Evolutionary conservation across 2,329 filamentous ascomycete genomes (phyloP), one percentile per base, ranked within the genome.

Genomic region (Fusarium praegraminearum): DNA sequence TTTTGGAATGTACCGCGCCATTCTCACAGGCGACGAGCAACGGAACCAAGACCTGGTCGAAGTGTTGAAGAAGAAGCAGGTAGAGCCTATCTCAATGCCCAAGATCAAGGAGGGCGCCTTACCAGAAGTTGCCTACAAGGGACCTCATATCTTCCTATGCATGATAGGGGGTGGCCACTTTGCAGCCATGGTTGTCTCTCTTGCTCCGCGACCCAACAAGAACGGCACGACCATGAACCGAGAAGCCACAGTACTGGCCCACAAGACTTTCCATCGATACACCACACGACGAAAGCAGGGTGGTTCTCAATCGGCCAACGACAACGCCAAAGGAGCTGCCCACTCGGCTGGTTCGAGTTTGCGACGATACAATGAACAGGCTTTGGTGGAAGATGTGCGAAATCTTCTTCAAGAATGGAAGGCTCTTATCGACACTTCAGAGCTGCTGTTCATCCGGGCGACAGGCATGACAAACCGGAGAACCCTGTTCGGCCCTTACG

Each of bases 91-190:
- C 75, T 79, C 80, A 43, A 83, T 80, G 58, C 85, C 79, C 33
- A 86, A 86, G 65, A 82, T 86, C 38, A 89, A 88, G 59, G 89
- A 90, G 49, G 87, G 89, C 3, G 82, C 83, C 18, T 79, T 88
- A 7, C 83, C 86, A 4, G 81, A 84, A 3, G 80, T 86, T 12
- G 83, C 83, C 5, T 88, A 91, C 76, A 88, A 89, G 26, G 90
- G 91, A 10, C 93, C 94, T 3, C 94, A 98, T 77, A 89, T 97
- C 51, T 98, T 99, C 77, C 87, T 99, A 49, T 98, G 94, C 80
- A 99, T 99, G 96, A 97, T 99, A 52, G 96, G 96, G 26, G 96
- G 96, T 63, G 96, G 96, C 0, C 96, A 99, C 78, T 99, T 99
- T 77, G 96, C 96, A 1, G 96, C 93, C 52, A 98, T 98, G 94